Base-by-base conservation (phyloP, 2,329 filamentous ascomycete genomes). In the Neonectria punicea region DNA sequence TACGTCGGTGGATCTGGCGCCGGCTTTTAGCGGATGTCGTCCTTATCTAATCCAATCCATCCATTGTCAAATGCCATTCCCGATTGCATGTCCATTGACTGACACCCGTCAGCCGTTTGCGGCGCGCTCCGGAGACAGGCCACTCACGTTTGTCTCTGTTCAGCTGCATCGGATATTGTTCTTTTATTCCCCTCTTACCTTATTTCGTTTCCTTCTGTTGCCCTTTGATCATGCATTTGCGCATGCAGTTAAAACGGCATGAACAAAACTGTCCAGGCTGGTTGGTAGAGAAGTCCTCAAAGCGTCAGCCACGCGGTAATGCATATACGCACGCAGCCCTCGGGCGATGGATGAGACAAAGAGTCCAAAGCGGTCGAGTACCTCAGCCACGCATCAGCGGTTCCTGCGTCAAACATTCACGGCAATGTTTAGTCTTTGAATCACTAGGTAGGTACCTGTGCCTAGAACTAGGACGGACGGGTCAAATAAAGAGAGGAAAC, bases 131-230 rank as follows among this genome's bases (percentile, higher is more conserved):
- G 13, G 18, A 25, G 28, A 34, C 47, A 39, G 28, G 25, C 47
- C 39, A 49, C 28, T 60, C 58, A 41, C 58, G 58, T 54, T 54
- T 44, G 43, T 39, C 14, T n/a, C 18, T 11, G 20, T 39, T 49
- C 41, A n/a, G 47, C 28, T 18, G 36, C 6, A 8, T 5, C 14
- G 8, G 36, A 6, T 39, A 13, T 34, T 34, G 14, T 39, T 39
- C 5, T 8, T 39, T n/a, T 16, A 14, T 36, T 16, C 30, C 30
- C 5, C 25, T 25, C 5, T 36, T 36, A 3, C 13, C 16, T 14
- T 14, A 2, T 39, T 25, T 22, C 5, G 14, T 46, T 46, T 13
- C 2, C 11, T 46, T 46, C 5, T 16, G 43, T 13, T n/a, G 14
- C 16, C 14, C 14, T 8, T 39, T 39, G 14, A 16, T 2, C 14